phyloP scores from a whole-genome alignment of 208 protist species.

The Leishmania major region DNA sequence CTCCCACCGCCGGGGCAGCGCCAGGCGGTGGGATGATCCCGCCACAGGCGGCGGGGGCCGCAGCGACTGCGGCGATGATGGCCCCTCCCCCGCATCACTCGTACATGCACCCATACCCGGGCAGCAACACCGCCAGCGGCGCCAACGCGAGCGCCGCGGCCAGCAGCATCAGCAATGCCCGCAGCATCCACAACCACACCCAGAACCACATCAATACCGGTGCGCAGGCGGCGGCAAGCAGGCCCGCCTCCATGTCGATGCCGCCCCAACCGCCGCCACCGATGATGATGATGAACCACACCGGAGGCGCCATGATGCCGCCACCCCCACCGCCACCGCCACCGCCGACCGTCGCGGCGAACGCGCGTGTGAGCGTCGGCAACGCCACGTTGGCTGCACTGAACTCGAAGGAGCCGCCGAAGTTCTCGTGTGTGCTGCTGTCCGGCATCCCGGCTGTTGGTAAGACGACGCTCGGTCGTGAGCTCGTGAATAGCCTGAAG shows the following conservation, averaged over 20 bases:
- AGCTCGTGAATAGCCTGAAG: constrained; percentile 75
- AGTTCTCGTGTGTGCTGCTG: constrained; percentile 88
- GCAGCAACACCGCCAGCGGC: neutral
- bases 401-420: constrained; percentile 81
- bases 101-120: neutral
- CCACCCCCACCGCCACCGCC: neutral
- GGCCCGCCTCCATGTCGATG: neutral
- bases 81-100: neutral
- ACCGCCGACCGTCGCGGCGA: constrained; percentile 18
- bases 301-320: neutral
- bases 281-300: constrained; percentile 3
- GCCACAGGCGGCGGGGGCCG: neutral
- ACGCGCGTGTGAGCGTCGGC: constrained; percentile 65
- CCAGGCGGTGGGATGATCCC: neutral
- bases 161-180: constrained; percentile 5
- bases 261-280: neutral
- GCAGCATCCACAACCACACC: constrained; percentile 16
- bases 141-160: constrained; percentile 1
- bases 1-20: neutral
- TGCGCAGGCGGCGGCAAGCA: neutral
- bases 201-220: neutral
- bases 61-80: constrained; percentile 2
- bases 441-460: constrained; percentile 75
- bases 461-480: constrained; percentile 79
- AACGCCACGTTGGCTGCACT: constrained; percentile 72